Evolutionary conservation across 106 monocot species (phyloP).

Genomic region (Allium sativum): DNA sequence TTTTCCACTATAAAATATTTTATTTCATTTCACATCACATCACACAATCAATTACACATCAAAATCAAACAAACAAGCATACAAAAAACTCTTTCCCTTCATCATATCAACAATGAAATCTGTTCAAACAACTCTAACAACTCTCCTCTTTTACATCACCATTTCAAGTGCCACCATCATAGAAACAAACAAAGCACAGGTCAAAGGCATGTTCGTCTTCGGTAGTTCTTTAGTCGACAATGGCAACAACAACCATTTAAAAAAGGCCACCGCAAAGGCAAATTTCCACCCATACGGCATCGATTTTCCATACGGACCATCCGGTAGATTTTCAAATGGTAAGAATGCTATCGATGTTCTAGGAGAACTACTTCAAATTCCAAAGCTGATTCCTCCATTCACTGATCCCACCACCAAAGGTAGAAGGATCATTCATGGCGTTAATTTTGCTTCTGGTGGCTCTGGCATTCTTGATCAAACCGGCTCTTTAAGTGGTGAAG

Average conservation of each 20-base stretch:
- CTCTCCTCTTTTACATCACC: background rate
- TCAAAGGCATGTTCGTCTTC: conserved; percentile 52
- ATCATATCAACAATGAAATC: background rate
- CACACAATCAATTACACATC: too few species aligned
- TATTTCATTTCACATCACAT: too few species aligned
- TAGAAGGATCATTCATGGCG: conserved; percentile 24
- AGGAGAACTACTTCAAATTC: conserved; percentile 39
- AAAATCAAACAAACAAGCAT: too few species aligned
- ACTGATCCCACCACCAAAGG: conserved; percentile 32
- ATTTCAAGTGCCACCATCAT: background rate
- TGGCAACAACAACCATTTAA: conserved; percentile 60
- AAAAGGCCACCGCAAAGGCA: conserved; percentile 31
- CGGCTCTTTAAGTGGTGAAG: conserved; percentile 24
- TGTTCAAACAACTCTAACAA: background rate
- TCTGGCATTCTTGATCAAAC: conserved; percentile 50
- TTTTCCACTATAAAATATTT: too few species aligned
- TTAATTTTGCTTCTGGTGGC: conserved; percentile 62
- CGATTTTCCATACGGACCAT: conserved; percentile 41
- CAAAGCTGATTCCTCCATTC: conserved; percentile 35
- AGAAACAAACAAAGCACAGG: background rate
- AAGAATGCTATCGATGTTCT: conserved; percentile 43
- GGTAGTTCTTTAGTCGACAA: conserved; percentile 66
- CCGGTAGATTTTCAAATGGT: conserved; percentile 62
- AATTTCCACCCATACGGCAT: conserved; percentile 52
- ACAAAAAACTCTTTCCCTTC: background rate